A percentile compares a stretch with the other conserved stretches of the same genome.
These are phyloP conservation scores for Kwoniella pini DNA, from an alignment of 768 basidiomycete genomes.

Conservation along the genomic window DNA sequence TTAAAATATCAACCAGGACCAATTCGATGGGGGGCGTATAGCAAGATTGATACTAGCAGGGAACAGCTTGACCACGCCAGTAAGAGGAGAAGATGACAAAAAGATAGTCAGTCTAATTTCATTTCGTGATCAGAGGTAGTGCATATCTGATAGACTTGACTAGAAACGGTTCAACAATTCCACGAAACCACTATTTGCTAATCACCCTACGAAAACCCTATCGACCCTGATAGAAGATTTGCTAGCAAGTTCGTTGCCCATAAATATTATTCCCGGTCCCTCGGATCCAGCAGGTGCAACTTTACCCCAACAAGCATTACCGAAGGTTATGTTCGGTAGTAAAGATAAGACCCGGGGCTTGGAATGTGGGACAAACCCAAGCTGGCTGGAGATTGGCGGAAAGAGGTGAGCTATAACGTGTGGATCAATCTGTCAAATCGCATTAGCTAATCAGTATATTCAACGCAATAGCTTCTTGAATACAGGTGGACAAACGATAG, in stretches of 20 bases:
- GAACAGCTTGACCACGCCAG: constrained; percentile 70
- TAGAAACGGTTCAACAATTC: constrained; percentile 51
- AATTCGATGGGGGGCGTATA: constrained; percentile 67
- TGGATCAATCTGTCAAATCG: background rate
- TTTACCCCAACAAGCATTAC: constrained; percentile 90
- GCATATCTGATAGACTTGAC: constrained; percentile 5
- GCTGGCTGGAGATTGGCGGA: constrained; percentile 69
- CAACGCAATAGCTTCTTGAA: constrained; percentile 65
- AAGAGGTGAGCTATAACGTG: constrained; percentile 56
- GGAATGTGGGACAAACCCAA: constrained; percentile 82
- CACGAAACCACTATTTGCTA: constrained; percentile 61
- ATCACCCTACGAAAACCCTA: constrained; percentile 72
- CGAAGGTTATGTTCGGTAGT: constrained; percentile 82
- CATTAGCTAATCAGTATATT: background rate
- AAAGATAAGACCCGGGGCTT: constrained; percentile 61
- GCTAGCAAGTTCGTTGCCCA: constrained; percentile 72
- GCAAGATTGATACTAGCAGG: constrained; percentile 86
- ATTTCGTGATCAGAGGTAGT: background rate
- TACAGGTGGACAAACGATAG: constrained; percentile 88
- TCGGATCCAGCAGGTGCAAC: constrained; percentile 85
- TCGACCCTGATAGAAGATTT: constrained; percentile 69
- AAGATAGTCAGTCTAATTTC: constrained; percentile 37
- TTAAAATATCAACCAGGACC: constrained; percentile 57
- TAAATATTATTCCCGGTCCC: constrained; percentile 85
- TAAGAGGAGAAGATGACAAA: constrained; percentile 54